phyloP scores from a whole-genome alignment of 257 asterid species.

The Gardenia jasminoides region DNA sequence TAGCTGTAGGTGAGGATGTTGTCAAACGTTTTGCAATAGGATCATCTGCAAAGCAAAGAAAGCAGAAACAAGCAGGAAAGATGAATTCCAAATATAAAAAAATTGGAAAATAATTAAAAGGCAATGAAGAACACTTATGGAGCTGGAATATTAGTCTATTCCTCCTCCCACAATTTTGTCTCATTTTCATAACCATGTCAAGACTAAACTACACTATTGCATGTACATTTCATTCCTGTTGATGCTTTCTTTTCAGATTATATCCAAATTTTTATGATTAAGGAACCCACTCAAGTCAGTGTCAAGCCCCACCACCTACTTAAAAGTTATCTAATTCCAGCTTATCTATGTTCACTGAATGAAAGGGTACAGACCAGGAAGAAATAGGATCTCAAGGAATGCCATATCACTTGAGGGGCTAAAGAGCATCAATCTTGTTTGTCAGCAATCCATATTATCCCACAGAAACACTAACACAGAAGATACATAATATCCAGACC shows the following conservation, averaged over 20 bases:
- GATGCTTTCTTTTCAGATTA: neutral
- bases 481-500: neutral
- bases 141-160: neutral
- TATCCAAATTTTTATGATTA: neutral
- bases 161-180: neutral
- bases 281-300: neutral
- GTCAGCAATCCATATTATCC: no score
- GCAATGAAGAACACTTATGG: neutral
- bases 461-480: neutral
- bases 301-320: neutral
- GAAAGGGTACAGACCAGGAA: neutral
- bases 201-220: neutral
- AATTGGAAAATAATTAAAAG: neutral
- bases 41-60: constrained; percentile 60
- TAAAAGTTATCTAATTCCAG: neutral
- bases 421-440: neutral
- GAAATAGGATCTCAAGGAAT: neutral
- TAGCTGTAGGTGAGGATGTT: constrained; percentile 40
- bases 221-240: neutral
- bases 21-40: constrained; percentile 68
- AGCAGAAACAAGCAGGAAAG: constrained; percentile 20
- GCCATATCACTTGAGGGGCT: neutral
- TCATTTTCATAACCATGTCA: neutral
- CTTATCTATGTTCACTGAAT: neutral
- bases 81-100: neutral